phyloP scores from a whole-genome alignment of 805 yeast species.

The Kodamaea jinghongensis region DNA sequence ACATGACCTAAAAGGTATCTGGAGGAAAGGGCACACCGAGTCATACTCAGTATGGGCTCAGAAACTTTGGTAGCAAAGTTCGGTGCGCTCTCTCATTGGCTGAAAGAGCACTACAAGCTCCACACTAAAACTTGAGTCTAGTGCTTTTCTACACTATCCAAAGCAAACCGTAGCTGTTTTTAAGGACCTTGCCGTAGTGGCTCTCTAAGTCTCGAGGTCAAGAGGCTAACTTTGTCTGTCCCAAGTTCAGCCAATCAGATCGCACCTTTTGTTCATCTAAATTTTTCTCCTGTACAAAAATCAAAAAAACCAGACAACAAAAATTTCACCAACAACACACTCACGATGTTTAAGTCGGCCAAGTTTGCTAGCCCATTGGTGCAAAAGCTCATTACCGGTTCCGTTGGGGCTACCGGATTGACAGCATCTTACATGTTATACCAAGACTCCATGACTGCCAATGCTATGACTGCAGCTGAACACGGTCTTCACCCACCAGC shows the following conservation, averaged over 20 bases:
- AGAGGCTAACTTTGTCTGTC: not conserved
- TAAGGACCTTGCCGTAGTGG: too few relatives aligned
- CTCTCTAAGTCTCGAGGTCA: too few relatives aligned
- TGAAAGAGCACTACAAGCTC: too few relatives aligned
- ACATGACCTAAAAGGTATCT: too few relatives aligned
- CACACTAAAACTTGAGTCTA: too few relatives aligned
- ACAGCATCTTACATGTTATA: slow-evolving; percentile 79
- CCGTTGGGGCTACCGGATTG: slow-evolving; percentile 72
- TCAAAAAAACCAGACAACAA: slow-evolving; percentile 4
- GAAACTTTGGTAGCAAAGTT: too few relatives aligned
- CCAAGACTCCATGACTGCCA: slow-evolving; percentile 81
- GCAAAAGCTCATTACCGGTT: slow-evolving; percentile 56
- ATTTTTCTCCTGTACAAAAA: slow-evolving; percentile 1
- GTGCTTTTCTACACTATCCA: too few relatives aligned
- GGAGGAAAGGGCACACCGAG: too few relatives aligned
- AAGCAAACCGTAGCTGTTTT: too few relatives aligned
- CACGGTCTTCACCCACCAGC: slow-evolving; percentile 97
- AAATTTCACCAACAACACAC: slow-evolving; percentile 4
- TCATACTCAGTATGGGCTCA: too few relatives aligned
- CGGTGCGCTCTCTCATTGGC: too few relatives aligned
- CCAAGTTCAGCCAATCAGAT: slow-evolving; percentile 1
- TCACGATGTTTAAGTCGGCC: slow-evolving; percentile 10
- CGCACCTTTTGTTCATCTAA: slow-evolving; percentile 2
- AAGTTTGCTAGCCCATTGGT: slow-evolving; percentile 18
- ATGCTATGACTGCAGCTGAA: slow-evolving; percentile 98